A percentile compares a stretch with the other conserved stretches of the same genome.
phyloP scores from a whole-genome alignment of 208 protist genomes.

The Porcisia hertigi region DNA sequence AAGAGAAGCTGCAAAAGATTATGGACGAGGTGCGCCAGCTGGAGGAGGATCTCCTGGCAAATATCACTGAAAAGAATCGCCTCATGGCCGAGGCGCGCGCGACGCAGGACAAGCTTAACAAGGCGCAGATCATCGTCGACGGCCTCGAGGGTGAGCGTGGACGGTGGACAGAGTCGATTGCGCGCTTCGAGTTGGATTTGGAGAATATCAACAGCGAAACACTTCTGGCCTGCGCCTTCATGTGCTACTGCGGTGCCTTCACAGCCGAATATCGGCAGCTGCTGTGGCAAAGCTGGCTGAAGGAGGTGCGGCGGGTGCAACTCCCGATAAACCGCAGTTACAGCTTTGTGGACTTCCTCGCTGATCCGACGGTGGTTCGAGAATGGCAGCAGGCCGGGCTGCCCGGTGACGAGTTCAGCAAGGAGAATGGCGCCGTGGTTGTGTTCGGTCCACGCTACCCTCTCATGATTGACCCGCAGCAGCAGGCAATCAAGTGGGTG shows the following conservation, averaged over 20 bases:
- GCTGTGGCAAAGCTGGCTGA: conserved; percentile 93
- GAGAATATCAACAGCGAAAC: conserved; percentile 96
- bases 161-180: conserved; percentile 96
- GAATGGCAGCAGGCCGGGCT: conserved; percentile 98
- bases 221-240: conserved; percentile 95
- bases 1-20: conserved; percentile 93
- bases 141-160: conserved; percentile 96
- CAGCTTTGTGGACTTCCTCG: conserved; percentile 94
- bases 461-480: conserved; percentile 99
- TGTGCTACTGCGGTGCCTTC: conserved; percentile 98
- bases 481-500: conserved; percentile 99
- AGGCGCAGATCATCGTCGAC: conserved; percentile 96
- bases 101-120: conserved; percentile 96
- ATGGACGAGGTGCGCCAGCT: conserved; percentile 93
- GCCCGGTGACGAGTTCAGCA: conserved; percentile 95
- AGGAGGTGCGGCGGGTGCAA: conserved; percentile 83
- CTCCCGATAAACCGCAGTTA: conserved; percentile 89
- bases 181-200: conserved; percentile 88
- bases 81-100: conserved; percentile 92
- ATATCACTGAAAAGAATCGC: conserved; percentile 92
- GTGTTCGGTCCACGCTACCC: conserved; percentile 95
- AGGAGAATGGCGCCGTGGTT: conserved; percentile 98
- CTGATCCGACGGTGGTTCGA: conserved; percentile 95
- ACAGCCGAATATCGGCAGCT: conserved; percentile 93
- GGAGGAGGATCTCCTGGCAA: conserved; percentile 88